phyloP scores from a whole-genome alignment of 2,329 filamentous ascomycete species.

The Alternaria panax region DNA sequence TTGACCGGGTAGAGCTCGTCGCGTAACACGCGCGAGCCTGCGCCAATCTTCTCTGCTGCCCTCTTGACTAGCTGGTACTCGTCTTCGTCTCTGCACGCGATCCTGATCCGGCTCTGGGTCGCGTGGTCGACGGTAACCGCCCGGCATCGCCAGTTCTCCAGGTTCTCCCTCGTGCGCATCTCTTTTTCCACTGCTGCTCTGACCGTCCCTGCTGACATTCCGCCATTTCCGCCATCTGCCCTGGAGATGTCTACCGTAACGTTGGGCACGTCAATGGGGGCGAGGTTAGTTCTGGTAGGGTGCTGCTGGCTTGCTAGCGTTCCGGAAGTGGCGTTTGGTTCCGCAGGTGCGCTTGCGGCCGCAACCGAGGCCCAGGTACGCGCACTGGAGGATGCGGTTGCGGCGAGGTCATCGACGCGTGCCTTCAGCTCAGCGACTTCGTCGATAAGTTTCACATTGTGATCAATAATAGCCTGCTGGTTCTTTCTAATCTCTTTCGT shows the following conservation, averaged over 20 bases:
- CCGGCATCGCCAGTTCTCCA: conserved; percentile 14
- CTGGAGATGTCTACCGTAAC: conserved; percentile 8
- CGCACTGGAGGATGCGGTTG: conserved; percentile 6
- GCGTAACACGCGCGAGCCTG: conserved; percentile 13
- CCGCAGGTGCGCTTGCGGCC: conserved; percentile 1
- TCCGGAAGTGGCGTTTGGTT: conserved; percentile 7
- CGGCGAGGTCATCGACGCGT: conserved; percentile 11
- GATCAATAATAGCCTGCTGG: conserved; percentile 10
- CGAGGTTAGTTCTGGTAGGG: conserved; percentile 2
- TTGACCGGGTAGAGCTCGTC: conserved; percentile 12
- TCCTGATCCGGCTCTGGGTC: conserved; percentile 14
- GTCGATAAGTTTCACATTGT: conserved; percentile 14
- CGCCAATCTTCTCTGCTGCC: conserved; percentile 13
- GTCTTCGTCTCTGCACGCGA: conserved; percentile 9
- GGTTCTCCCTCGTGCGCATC: conserved; percentile 5
- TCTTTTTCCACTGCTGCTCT: conserved; percentile 2
- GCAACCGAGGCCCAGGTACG: conserved; percentile 11
- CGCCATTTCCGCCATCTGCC: conserved; percentile 10
- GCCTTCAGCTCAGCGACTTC: conserved; percentile 12
- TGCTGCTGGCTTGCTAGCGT: conserved; percentile 6
- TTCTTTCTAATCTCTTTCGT: conserved; percentile 1
- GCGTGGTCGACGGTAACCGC: conserved; percentile 15
- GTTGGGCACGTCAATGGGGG: conserved; percentile 4
- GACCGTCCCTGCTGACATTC: conserved; percentile 8
- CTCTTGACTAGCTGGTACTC: not conserved